Percentiles rank a stretch among this genome's conserved stretches.
phyloP scores from a whole-genome alignment of 202 grass and related monocot genomes.

The Carex sylvatica region DNA sequence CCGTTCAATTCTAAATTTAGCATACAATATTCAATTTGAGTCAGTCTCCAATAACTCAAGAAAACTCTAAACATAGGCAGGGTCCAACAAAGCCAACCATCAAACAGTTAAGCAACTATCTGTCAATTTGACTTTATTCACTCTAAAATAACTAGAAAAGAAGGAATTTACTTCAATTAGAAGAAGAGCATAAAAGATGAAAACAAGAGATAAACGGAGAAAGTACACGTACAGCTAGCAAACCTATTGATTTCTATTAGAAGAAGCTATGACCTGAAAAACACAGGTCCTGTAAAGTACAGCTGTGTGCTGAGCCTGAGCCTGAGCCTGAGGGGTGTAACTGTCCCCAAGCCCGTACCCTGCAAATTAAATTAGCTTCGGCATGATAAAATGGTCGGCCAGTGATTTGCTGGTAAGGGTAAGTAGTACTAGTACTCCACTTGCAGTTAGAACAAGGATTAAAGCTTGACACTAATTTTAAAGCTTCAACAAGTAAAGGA shows the following conservation, averaged over 20 bases:
- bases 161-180: not conserved
- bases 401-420: conserved; percentile 51
- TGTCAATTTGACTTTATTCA: not conserved
- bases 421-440: no score
- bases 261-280: conserved; percentile 53
- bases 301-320: no score
- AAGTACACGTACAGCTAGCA: not conserved
- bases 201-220: not conserved
- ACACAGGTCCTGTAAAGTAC: conserved; percentile 69
- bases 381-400: conserved; percentile 72
- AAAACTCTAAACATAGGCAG: no score
- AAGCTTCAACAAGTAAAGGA: no score
- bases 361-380: conserved; percentile 64
- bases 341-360: conserved; percentile 71
- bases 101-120: not conserved
- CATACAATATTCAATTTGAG: no score
- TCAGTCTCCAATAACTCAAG: no score
- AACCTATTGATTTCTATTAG: conserved; percentile 18
- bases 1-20: no score
- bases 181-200: not conserved
- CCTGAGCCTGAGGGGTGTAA: conserved; percentile 72
- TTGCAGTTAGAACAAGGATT: no score
- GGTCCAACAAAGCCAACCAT: no score
- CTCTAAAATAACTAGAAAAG: not conserved
- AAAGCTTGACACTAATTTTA: no score